These are phyloP conservation scores for Scytalidium lignicola DNA, from an alignment of 2,329 filamentous ascomycete species.

Conservation along the genomic window DNA sequence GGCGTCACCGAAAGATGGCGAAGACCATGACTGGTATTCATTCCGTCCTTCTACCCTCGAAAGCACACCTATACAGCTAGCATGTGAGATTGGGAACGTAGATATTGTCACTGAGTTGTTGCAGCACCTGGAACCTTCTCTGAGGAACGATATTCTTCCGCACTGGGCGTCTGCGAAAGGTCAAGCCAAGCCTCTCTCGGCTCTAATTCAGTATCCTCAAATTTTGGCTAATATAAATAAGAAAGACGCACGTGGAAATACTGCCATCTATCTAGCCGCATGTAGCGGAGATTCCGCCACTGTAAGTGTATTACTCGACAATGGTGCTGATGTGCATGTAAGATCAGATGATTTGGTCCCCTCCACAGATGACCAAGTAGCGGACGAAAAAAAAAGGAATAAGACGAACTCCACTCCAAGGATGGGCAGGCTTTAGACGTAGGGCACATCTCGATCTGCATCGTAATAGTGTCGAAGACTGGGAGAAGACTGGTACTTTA, in stretches of 20 bases:
- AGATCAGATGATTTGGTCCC: too few species aligned
- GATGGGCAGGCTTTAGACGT: neutral
- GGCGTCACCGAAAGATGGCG: too few species aligned
- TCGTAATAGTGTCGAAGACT: neutral
- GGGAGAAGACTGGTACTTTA: neutral
- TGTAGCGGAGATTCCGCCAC: too few species aligned
- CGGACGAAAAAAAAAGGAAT: too few species aligned
- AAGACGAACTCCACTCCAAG: too few species aligned
- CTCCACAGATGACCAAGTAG: too few species aligned
- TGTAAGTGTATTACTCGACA: too few species aligned
- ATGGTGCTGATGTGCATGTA: too few species aligned
- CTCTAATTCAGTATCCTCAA: constrained; percentile 1
- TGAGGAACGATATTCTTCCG: neutral
- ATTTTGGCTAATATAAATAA: constrained; percentile 1
- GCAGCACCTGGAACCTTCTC: neutral
- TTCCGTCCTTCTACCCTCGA: too few species aligned
- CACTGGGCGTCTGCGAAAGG: constrained; percentile 3
- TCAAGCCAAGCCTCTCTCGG: neutral
- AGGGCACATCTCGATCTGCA: neutral
- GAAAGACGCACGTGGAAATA: neutral
- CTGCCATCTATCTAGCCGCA: neutral
- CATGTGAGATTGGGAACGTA: neutral
- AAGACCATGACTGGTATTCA: too few species aligned
- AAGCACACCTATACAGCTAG: too few species aligned
- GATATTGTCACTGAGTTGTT: neutral